Conservation (phyloP, 495 filamentous ascomycete genomes). For the Penicillium odoratum region DNA sequence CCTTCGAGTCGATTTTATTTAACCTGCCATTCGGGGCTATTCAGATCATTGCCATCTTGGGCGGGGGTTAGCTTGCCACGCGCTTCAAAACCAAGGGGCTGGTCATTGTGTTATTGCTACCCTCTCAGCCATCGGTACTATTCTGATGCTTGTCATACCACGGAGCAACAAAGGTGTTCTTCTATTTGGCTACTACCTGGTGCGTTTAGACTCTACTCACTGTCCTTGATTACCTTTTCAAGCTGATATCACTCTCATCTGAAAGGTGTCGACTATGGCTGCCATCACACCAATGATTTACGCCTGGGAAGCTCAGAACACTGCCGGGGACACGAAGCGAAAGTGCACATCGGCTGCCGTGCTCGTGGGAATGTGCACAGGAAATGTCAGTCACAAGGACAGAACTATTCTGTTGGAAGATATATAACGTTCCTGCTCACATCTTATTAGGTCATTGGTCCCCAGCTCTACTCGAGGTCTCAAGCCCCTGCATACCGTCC, state of each 20-base stretch:
- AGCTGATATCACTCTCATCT: background rate
- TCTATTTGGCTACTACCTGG: constrained; percentile 30
- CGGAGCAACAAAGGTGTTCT: constrained; percentile 27
- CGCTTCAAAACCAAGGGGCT: constrained; percentile 21
- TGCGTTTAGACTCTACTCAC: background rate
- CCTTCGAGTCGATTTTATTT: constrained; percentile 34
- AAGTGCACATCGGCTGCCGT: constrained; percentile 28
- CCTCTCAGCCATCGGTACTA: constrained; percentile 21
- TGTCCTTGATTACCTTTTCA: background rate
- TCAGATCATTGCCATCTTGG: constrained; percentile 45
- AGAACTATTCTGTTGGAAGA: background rate
- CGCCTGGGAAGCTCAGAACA: constrained; percentile 33
- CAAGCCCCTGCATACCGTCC: constrained; percentile 27
- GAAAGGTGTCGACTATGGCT: constrained; percentile 26
- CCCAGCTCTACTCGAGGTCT: constrained; percentile 24
- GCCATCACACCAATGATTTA: constrained; percentile 30
- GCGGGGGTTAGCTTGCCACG: constrained; percentile 47
- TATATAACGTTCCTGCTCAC: background rate
- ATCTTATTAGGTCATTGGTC: constrained; percentile 13
- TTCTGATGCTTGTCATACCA: constrained; percentile 25
- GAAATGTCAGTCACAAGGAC: constrained; percentile 16
- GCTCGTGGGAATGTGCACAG: constrained; percentile 26
- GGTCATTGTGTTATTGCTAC: constrained; percentile 19
- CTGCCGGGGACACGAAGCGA: constrained; percentile 31
- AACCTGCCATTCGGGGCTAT: constrained; percentile 40